These are phyloP conservation scores for Colletotrichum cuscutae DNA, from an alignment of 2,329 filamentous ascomycete genomes.

Conservation along the genomic window DNA sequence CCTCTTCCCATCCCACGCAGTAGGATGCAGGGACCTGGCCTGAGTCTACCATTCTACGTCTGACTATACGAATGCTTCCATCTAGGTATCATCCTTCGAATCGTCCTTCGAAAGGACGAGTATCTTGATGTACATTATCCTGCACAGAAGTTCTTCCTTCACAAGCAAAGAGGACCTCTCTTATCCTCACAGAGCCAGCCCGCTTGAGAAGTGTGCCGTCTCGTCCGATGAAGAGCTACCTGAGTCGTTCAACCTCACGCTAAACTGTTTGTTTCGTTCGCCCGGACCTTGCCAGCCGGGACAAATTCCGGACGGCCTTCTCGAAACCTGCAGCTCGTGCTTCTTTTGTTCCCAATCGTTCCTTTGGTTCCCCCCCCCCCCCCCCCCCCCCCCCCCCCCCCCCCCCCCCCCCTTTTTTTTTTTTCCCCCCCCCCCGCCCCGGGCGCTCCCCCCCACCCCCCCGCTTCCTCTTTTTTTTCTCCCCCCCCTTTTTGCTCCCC, in stretches of 20 bases:
- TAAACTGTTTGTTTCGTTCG: constrained; percentile 11
- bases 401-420: too few species aligned
- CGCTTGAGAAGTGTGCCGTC: not conserved
- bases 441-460: too few species aligned
- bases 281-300: constrained; percentile 11
- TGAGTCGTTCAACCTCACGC: constrained; percentile 4
- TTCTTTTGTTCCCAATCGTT: not conserved
- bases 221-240: constrained; percentile 10
- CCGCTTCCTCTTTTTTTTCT: too few species aligned
- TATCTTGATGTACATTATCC: not conserved
- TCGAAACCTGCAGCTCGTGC: constrained; percentile 26
- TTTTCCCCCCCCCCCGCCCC: too few species aligned
- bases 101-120: too few species aligned
- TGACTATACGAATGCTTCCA: not conserved
- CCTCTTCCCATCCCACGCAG: not conserved
- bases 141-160: not conserved
- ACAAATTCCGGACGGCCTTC: constrained; percentile 24
- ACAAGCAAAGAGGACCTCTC: not conserved
- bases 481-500: too few species aligned
- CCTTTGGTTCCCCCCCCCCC: too few species aligned
- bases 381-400: too few species aligned
- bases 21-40: not conserved
- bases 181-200: not conserved
- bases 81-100: not conserved
- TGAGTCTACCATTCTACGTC: not conserved